A percentile compares a stretch with the other conserved stretches of the same genome.
phyloP scores from a whole-genome alignment of 352 stramenopile genomes.

The Phytopythium montanum region DNA sequence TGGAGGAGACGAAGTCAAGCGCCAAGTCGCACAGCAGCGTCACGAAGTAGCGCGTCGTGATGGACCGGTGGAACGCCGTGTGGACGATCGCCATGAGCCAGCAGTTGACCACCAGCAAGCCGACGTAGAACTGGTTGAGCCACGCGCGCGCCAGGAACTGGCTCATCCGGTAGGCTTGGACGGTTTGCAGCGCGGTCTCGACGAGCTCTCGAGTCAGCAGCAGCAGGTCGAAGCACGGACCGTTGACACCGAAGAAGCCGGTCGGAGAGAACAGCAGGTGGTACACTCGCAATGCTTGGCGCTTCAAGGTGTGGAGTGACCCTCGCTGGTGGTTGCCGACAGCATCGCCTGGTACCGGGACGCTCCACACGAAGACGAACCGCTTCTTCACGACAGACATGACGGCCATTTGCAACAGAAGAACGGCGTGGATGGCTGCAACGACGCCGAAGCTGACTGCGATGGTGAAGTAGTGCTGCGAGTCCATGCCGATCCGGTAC shows the following conservation, averaged over 20 bases:
- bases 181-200: slow-evolving; percentile 23
- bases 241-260: slow-evolving; percentile 15
- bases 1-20: slow-evolving; percentile 19
- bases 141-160: slow-evolving; percentile 13
- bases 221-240: slow-evolving; percentile 16
- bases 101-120: slow-evolving; percentile 20
- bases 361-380: background rate
- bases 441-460: background rate
- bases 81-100: slow-evolving; percentile 15
- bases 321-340: background rate
- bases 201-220: slow-evolving; percentile 18
- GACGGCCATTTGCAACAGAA: background rate
- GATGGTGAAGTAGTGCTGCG: background rate
- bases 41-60: slow-evolving; percentile 3
- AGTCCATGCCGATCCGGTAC: background rate
- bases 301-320: background rate
- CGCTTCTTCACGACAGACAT: background rate
- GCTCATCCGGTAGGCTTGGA: slow-evolving; percentile 27
- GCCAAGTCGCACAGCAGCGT: slow-evolving; percentile 15
- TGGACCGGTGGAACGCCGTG: background rate
- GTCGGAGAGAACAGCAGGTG: background rate
- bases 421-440: background rate
- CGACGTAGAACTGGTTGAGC: slow-evolving; percentile 30
- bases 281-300: background rate
- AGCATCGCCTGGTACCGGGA: no score